These are phyloP conservation scores for Raddia distichophylla DNA, from an alignment of 176 grass and related monocot genomes.

Conservation along the genomic window DNA sequence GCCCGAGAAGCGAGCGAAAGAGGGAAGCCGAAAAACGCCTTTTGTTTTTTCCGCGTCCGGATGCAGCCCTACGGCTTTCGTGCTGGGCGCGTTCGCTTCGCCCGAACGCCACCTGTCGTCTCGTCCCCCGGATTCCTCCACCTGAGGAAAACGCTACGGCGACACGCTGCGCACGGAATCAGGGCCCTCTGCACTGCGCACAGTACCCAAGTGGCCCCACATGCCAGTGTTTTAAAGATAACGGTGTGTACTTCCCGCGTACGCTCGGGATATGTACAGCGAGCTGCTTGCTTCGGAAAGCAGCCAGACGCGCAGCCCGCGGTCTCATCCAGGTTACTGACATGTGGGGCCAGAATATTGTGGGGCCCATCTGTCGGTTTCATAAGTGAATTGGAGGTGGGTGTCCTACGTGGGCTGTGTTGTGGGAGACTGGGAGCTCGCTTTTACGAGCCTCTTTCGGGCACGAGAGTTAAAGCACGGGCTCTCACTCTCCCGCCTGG, in stretches of 20 bases:
- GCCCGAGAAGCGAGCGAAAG: background rate
- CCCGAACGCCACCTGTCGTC: slow-evolving; percentile 1
- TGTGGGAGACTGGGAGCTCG: background rate
- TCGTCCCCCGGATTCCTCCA: background rate
- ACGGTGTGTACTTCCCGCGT: background rate
- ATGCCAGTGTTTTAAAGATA: rapidly evolving
- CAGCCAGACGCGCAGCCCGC: too few relatives aligned
- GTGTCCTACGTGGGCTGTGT: background rate
- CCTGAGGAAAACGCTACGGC: rapidly evolving
- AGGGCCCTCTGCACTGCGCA: too few relatives aligned
- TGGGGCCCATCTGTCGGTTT: background rate
- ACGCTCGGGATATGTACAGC: background rate
- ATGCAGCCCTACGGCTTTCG: background rate
- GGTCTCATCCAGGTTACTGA: background rate
- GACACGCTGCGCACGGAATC: background rate
- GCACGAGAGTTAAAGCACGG: background rate
- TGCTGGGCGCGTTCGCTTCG: slow-evolving; percentile 5
- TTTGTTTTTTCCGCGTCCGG: background rate
- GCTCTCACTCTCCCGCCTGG: slow-evolving; percentile 2
- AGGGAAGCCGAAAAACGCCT: background rate
- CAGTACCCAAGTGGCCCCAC: background rate
- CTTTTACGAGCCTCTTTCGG: background rate
- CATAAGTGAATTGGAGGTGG: background rate
- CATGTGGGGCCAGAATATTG: rapidly evolving
- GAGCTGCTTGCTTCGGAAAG: background rate